Conservation (phyloP, 164 flowering plant genomes). For the Echeveria elegans region DNA sequence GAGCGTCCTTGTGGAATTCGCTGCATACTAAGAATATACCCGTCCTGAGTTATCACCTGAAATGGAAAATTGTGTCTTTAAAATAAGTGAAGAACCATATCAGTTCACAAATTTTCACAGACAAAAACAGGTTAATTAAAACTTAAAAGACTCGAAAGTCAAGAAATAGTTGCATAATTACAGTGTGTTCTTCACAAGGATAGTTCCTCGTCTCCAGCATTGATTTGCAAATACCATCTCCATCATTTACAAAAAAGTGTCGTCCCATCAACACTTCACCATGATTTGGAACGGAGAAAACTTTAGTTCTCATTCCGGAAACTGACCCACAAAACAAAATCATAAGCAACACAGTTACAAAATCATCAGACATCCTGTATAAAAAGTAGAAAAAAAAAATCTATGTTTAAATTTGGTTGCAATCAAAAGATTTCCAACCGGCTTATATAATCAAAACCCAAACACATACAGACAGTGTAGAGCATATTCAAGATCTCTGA, state of each 20-base stretch:
- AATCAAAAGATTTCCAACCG: background rate
- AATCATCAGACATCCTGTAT: conserved; percentile 3
- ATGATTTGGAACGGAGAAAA: background rate
- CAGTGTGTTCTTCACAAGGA: conserved; percentile 17
- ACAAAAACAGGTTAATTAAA: background rate
- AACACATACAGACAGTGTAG: background rate
- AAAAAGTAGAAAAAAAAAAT: background rate
- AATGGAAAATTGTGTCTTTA: background rate
- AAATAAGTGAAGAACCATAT: background rate
- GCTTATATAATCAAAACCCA: background rate
- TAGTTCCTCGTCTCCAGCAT: conserved; percentile 18
- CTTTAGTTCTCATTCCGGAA: conserved; percentile 11
- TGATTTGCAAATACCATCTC: conserved; percentile 16
- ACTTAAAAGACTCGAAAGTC: background rate
- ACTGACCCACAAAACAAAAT: conserved; percentile 12
- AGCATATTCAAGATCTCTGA: background rate
- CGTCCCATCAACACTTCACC: background rate
- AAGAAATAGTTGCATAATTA: background rate
- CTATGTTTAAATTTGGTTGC: background rate
- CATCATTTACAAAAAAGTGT: background rate
- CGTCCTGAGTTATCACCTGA: conserved; percentile 75
- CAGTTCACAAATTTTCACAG: background rate
- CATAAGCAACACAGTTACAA: conserved; percentile 6
- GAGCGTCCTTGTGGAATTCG: conserved; percentile 47
- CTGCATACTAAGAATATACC: conserved; percentile 66